Base-by-base conservation (phyloP, 257 asterid genomes). In the Rauvolfia tetraphylla region DNA sequence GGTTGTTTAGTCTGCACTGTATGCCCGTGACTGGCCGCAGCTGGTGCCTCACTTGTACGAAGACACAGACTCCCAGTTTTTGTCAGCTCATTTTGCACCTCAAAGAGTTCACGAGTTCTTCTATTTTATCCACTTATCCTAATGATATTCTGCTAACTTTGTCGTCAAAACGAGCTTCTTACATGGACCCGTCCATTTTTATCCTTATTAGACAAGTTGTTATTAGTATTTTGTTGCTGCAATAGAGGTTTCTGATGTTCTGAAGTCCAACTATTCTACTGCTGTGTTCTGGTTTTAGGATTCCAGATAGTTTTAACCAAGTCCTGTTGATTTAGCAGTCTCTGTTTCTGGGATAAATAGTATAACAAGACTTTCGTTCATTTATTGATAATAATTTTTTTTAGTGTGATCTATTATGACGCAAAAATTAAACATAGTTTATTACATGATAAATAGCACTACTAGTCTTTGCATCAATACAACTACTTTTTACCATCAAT, bases 1-100 rank as follows among this genome's bases (percentile, higher is more conserved):
- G 6, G 11, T 72, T 4, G 53, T 2, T 33, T 27, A n/a, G 12
- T 4, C n/a, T 5, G 25, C 62, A 18, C 31, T 57, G 68, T 44
- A 18, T 36, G 79, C 86, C 78, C 83, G 86, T 82, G 86, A 82
- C 71, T 75, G 75, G 76, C 83, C 65, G 76, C 18, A 70, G 59
- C 80, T 79, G 78, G 49, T 73, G 79, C 48, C 49, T 68, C 22
- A 7, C 33, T 79, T 46, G 33, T 57, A 66, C 54, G 68, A 67
- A 73, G 82, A 78, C 85, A 81, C 74, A 44, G 36, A 56, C 44
- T 46, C 46, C 11, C 27, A 14, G 29, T 68, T 46, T 4, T 5
- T 57, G 57, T 59, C 39, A 25, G 11, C 20, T 42, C 23, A 65
- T 48, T 65, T 59, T 34, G 25, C 54, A 48, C 56, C 66, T 20